Evolutionary conservation across 2,329 filamentous ascomycete species (phyloP), one percentile per base, ranked within the genome.

Genomic region (Paecilomyces formosus): DNA sequence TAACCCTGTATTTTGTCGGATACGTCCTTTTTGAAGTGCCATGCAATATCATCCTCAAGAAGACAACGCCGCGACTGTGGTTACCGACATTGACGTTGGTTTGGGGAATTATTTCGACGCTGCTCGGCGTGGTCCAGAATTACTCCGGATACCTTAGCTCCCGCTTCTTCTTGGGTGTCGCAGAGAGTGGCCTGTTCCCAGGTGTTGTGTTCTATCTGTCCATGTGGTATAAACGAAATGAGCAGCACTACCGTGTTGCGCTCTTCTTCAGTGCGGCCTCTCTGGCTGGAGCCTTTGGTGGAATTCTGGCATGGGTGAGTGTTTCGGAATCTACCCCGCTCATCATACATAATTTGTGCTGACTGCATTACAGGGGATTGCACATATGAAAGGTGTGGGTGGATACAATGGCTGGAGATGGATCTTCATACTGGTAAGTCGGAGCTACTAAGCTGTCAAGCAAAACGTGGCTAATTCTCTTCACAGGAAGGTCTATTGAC

Each of bases 401-500:
- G 79, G 79, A 0, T 72, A 84, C 50, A 74, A 72, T 24, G 80
- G 75, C 35, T 88, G 86, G 86, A 77, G 83, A 61, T 88, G 86
- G 75, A 79, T 88, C 3, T 88, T 88, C 68, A 81, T 88, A 58
- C 75, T 88, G 78, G 68, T 71, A 60, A 4, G 65, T 7, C 11
- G 22, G 11, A 35, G n/a, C 28, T 31, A 12, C 8, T 11, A 12
- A 35, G 13, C 7, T 13, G 53, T 54, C 28, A 13, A 31, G 8
- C 12, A 15, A 54, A 30, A n/a, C 6, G 9, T 9, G 53, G 15
- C 28, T 7, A 54, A 45, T 6, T 12, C 18, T 28, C 9, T 54
- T 55, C n/a, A 50, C 49, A 90, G 73, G 84, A 91, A 56, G 88
- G 88, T 3, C 83, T 89, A 1, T 75, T 90, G 55, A 88, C 86